These are phyloP conservation scores for Lipomyces yarrowii DNA, from an alignment of 1,139 yeast species.

Conservation along the genomic window DNA sequence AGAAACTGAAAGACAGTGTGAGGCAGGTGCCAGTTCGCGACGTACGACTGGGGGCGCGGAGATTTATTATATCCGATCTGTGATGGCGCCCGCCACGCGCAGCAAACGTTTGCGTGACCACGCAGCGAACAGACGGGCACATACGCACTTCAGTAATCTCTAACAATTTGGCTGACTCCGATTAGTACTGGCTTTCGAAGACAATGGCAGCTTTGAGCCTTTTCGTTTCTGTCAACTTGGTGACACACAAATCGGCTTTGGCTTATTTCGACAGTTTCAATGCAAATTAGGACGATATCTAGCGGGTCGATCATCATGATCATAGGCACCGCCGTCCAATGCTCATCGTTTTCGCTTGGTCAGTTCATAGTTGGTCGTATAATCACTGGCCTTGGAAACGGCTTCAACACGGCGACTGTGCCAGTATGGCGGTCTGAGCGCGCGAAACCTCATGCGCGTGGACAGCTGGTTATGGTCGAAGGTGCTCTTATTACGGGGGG, in stretches of 20 bases:
- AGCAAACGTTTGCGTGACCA: too few species aligned
- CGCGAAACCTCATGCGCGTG: slow-evolving; percentile 72
- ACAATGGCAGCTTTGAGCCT: neutral
- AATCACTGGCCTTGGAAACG: slow-evolving; percentile 78
- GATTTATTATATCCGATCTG: too few species aligned
- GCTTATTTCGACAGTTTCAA: too few species aligned
- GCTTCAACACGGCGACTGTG: slow-evolving; percentile 74
- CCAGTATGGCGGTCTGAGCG: slow-evolving; percentile 85
- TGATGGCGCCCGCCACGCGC: too few species aligned
- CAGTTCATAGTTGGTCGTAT: slow-evolving; percentile 77
- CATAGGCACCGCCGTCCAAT: slow-evolving; percentile 65
- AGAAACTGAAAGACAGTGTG: too few species aligned
- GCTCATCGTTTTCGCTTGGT: slow-evolving; percentile 61
- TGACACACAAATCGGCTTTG: slow-evolving; percentile 10
- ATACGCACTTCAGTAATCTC: neutral
- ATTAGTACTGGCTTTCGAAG: neutral
- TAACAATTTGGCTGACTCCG: neutral
- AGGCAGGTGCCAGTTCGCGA: too few species aligned
- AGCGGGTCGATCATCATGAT: slow-evolving; percentile 61
- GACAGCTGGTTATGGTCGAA: slow-evolving; percentile 67
- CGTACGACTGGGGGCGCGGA: too few species aligned
- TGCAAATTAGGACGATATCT: slow-evolving; percentile 60
- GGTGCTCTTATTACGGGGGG: slow-evolving; percentile 75
- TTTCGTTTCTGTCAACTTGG: slow-evolving; percentile 10
- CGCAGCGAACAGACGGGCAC: neutral